Percentiles rank a stretch among this genome's conserved stretches.
phyloP scores from a whole-genome alignment of 2,329 filamentous ascomycete genomes.

The Beauveria asiatica region DNA sequence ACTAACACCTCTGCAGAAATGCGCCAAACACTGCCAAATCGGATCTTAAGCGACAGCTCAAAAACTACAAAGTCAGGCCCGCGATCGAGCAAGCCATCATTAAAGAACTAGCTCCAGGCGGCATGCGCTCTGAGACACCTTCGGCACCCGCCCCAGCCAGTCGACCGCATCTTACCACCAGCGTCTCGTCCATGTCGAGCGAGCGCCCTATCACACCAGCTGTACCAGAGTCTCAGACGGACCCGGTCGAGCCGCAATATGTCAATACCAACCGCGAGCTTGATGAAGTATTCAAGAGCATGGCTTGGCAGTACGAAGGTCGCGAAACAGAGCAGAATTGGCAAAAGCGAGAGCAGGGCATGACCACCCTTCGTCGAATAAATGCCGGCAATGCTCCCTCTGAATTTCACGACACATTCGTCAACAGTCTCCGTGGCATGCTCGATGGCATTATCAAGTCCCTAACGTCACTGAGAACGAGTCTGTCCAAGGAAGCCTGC shows the following conservation, averaged over 20 bases:
- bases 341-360: slow-evolving; percentile 74
- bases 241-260: slow-evolving; percentile 70
- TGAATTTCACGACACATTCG: slow-evolving; percentile 65
- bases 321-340: slow-evolving; percentile 88
- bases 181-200: slow-evolving; percentile 32
- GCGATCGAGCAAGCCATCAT: slow-evolving; percentile 78
- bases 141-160: slow-evolving; percentile 31
- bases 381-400: slow-evolving; percentile 74
- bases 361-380: slow-evolving; percentile 66
- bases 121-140: slow-evolving; percentile 34
- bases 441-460: slow-evolving; percentile 86
- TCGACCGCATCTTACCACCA: slow-evolving; percentile 36
- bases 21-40: slow-evolving; percentile 78
- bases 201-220: slow-evolving; percentile 53
- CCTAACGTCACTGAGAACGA: slow-evolving; percentile 75
- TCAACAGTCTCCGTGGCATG: slow-evolving; percentile 61
- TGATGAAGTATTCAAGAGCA: slow-evolving; percentile 78
- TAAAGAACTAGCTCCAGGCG: slow-evolving; percentile 55
- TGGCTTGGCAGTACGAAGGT: slow-evolving; percentile 76
- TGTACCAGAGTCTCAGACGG: slow-evolving; percentile 50
- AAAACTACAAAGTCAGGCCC: slow-evolving; percentile 75
- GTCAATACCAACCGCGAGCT: slow-evolving; percentile 78
- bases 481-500: slow-evolving; percentile 80
- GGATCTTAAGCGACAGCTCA: slow-evolving; percentile 79
- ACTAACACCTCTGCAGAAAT: slow-evolving; percentile 37